phyloP scores from a whole-genome alignment of 768 basidiomycete species.

The Tephrocybe sp. region DNA sequence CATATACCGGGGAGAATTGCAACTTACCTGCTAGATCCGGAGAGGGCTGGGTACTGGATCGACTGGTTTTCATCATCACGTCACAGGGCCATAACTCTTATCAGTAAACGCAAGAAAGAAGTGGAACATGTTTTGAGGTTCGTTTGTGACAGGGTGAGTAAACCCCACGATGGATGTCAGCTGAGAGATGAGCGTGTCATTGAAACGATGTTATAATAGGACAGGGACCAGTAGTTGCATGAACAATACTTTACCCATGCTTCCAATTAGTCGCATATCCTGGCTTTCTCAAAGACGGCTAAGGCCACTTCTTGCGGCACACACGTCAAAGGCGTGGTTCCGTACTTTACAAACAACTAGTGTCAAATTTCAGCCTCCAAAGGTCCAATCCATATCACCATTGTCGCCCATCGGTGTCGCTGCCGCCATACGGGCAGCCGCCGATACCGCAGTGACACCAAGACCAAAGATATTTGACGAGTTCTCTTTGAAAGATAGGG shows the following conservation, averaged over 20 bases:
- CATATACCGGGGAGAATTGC: too few species aligned
- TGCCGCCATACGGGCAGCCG: constrained; percentile 49
- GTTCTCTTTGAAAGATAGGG: constrained; percentile 55
- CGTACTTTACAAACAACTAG: neutral
- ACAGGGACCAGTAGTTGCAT: neutral
- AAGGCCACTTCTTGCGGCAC: too few species aligned
- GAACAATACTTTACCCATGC: neutral
- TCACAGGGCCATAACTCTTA: neutral
- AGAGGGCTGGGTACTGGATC: too few species aligned
- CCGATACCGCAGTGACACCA: constrained; percentile 32
- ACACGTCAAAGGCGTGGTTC: neutral
- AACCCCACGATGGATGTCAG: too few species aligned
- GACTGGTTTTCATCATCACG: too few species aligned
- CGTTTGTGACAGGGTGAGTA: constrained; percentile 17
- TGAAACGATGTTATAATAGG: too few species aligned
- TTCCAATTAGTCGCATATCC: too few species aligned
- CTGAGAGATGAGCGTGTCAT: too few species aligned
- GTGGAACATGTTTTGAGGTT: constrained; percentile 15
- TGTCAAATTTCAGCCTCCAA: constrained; percentile 2
- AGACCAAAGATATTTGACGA: constrained; percentile 56
- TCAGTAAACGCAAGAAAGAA: neutral
- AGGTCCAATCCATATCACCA: constrained; percentile 46
- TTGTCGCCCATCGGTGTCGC: constrained; percentile 62
- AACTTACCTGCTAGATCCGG: too few species aligned
- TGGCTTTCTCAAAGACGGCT: too few species aligned